These are phyloP conservation scores for Parasarocladium wereldwijsianum DNA, from an alignment of 2,329 filamentous ascomycete genomes.

Conservation along the genomic window DNA sequence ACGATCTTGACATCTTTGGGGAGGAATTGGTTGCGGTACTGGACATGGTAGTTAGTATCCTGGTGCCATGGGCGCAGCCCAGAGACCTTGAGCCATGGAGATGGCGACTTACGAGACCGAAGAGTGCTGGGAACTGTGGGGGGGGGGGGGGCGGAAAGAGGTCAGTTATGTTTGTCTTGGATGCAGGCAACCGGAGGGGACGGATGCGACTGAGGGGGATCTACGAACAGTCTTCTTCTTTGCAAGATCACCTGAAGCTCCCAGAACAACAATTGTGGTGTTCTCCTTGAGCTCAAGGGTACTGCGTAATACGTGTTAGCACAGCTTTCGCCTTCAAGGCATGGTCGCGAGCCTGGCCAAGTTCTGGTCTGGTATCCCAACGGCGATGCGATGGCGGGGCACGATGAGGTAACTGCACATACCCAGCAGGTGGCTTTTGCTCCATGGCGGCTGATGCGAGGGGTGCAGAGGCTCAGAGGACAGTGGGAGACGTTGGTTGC, in stretches of 20 bases:
- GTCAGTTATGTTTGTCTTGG: constrained; percentile 10
- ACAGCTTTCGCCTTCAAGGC: constrained; percentile 3
- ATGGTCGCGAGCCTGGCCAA: background rate
- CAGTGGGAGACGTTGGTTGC: constrained; percentile 2
- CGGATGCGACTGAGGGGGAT: constrained; percentile 7
- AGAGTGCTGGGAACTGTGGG: constrained; percentile 83
- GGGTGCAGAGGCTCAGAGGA: too few species aligned
- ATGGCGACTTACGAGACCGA: constrained; percentile 71
- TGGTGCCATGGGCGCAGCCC: background rate
- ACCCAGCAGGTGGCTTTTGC: constrained; percentile 8
- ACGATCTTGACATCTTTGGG: constrained; percentile 93
- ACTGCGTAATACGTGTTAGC: constrained; percentile 27
- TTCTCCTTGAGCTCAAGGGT: constrained; percentile 95
- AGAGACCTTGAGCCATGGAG: background rate
- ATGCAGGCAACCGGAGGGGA: constrained; percentile 6
- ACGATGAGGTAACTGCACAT: constrained; percentile 9
- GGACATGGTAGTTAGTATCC: constrained; percentile 10
- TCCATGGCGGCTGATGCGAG: constrained; percentile 11
- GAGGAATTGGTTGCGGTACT: constrained; percentile 99
- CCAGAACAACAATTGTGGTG: constrained; percentile 90
- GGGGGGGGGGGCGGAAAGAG: constrained; percentile 4
- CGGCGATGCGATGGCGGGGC: constrained; percentile 8
- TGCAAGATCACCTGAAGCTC: constrained; percentile 90
- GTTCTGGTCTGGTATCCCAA: too few species aligned
- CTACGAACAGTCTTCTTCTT: constrained; percentile 94